Conservation (phyloP, 179 eudicot species). For the Dionaea muscipula region DNA sequence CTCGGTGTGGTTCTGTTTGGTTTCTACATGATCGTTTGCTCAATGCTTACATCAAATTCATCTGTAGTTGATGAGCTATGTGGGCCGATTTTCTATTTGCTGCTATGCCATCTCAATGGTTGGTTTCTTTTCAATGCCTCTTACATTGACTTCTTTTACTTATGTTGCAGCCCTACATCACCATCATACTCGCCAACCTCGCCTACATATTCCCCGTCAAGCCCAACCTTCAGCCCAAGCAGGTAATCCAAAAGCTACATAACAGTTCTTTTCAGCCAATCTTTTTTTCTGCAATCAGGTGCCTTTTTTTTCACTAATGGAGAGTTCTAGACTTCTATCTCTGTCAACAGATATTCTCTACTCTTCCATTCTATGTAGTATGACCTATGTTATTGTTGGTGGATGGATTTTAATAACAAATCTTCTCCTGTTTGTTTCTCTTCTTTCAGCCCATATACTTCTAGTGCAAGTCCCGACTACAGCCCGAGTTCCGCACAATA, state of each 20-base stretch:
- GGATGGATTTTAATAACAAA: neutral
- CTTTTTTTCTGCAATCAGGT: neutral
- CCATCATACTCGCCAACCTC: slow-evolving; percentile 10
- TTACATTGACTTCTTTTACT: neutral
- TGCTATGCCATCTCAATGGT: too few relatives aligned
- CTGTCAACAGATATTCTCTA: neutral
- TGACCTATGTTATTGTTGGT: neutral
- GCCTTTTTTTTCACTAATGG: neutral
- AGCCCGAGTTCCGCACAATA: slow-evolving; percentile 96
- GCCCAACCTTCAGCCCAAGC: slow-evolving; percentile 16
- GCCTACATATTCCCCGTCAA: slow-evolving; percentile 13
- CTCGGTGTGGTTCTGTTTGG: too few relatives aligned
- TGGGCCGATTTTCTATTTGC: too few relatives aligned
- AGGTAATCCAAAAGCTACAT: slow-evolving; percentile 2
- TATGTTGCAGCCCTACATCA: slow-evolving; percentile 10
- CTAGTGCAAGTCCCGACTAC: slow-evolving; percentile 70
- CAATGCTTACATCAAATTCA: too few relatives aligned
- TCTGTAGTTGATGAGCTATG: too few relatives aligned
- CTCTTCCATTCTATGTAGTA: neutral
- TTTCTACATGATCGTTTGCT: too few relatives aligned
- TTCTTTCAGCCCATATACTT: slow-evolving; percentile 59
- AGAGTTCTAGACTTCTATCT: too few relatives aligned
- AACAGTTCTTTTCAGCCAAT: neutral
- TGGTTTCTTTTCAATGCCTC: too few relatives aligned
- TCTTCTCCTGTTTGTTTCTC: neutral